phyloP scores from a whole-genome alignment of 23 red algal species.

The Gracilaria gracilis region DNA sequence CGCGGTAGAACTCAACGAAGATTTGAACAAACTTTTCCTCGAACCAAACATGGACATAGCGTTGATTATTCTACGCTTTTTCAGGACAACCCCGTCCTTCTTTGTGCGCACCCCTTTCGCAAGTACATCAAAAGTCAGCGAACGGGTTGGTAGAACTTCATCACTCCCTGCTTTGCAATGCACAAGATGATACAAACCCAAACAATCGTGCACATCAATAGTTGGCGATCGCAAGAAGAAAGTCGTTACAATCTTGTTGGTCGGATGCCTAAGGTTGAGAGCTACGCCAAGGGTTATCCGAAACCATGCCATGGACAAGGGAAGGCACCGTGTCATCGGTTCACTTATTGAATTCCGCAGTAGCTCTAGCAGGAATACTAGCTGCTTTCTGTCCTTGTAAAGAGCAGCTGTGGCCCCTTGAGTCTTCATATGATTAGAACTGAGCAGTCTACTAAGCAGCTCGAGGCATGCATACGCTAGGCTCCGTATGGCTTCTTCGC shows the following conservation, averaged over 20 bases:
- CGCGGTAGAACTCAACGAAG: neutral
- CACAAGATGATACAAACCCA: conserved; percentile 43
- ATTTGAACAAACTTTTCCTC: conserved; percentile 4
- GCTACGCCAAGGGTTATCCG: conserved; percentile 18
- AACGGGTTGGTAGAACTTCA: conserved; percentile 16
- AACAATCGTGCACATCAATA: conserved; percentile 47
- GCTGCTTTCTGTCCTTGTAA: conserved; percentile 50
- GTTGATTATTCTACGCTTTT: conserved; percentile 38
- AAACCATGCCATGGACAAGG: conserved; percentile 52
- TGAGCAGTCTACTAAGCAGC: conserved; percentile 22
- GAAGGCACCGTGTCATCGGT: conserved; percentile 15
- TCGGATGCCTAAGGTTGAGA: conserved; percentile 23
- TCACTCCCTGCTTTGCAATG: neutral
- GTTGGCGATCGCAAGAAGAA: conserved; percentile 49
- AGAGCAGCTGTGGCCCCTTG: conserved; percentile 15
- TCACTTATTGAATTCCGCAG: conserved; percentile 39
- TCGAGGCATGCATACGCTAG: conserved; percentile 48
- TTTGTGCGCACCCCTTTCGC: conserved; percentile 21
- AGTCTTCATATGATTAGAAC: neutral
- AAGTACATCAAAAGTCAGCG: conserved; percentile 47
- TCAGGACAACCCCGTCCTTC: conserved; percentile 28
- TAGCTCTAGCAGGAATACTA: conserved; percentile 34
- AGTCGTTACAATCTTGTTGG: conserved; percentile 49
- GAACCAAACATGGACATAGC: conserved; percentile 16
- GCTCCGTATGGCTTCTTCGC: conserved; percentile 11